phyloP scores from a whole-genome alignment of 2,329 filamentous ascomycete species.

The Chalaropsis thielavioides region DNA sequence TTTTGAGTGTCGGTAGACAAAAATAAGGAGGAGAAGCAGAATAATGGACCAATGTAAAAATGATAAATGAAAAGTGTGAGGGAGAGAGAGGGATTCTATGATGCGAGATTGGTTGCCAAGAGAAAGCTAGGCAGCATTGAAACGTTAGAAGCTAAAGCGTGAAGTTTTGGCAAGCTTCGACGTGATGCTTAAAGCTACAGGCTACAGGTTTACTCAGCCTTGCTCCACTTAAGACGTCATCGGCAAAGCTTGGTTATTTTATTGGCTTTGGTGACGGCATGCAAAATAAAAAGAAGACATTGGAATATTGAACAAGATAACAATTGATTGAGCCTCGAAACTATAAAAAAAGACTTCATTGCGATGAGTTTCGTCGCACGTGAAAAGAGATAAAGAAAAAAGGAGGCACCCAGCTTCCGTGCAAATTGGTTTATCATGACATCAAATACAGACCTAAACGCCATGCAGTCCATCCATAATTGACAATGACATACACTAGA shows the following conservation, averaged over 20 bases:
- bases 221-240: constrained; percentile 12
- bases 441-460: constrained; percentile 3
- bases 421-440: not conserved
- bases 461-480: not conserved
- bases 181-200: not conserved
- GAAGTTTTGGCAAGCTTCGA: not conserved
- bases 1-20: not conserved
- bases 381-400: not conserved
- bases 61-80: not conserved
- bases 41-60: not conserved
- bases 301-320: not conserved
- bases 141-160: not conserved
- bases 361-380: not conserved
- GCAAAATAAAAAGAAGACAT: not conserved
- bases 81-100: not conserved
- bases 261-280: not conserved
- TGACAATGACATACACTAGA: not conserved
- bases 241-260: not conserved
- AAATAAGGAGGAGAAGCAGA: no score
- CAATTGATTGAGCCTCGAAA: not conserved
- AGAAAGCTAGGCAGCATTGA: not conserved
- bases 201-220: not conserved
- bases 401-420: not conserved
- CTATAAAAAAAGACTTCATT: not conserved
- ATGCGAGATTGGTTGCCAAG: not conserved